Evolutionary conservation across 192 early-diverging fungal species (phyloP), one percentile per base, ranked within the genome.

Genomic region (Gigaspora rosea): DNA sequence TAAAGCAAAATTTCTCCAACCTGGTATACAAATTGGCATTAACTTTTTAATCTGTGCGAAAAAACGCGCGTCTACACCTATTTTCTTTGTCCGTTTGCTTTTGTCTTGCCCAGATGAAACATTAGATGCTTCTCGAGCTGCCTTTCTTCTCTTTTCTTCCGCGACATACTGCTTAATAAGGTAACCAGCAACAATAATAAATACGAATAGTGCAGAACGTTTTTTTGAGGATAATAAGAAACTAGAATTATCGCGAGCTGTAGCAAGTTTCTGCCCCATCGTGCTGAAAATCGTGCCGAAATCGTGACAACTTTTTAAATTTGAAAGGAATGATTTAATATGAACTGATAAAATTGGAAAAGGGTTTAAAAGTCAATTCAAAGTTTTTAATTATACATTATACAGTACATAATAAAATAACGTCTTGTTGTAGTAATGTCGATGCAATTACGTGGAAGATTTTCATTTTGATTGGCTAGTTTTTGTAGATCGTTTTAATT

Each of bases 21-120:
- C 83, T 33, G 89, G 89, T 74, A 90, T 86, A 61, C 87, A 87
- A 52, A 90, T 87, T 20, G 88, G 88, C 35, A 90, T 76, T 27
- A 90, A 36, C 59, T 82, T 84, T 66, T 84, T 84, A 77, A 90
- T 80, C 49, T 89, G 88, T 50, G 84, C 85, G 33, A 89, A 47
- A 78, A 90, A 90, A 48, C 83, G 82, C 15, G 82, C 78, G 73
- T 88, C 87, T 13, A 88, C 87, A 47, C 88, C 88, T 27, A 88
- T 84, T 33, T 79, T 83, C 51, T 78, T 80, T 11, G 8, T 52
- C 20, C 27, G 27, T 66, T 50, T 51, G 47, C 35, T 66, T 54
- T 49, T 76, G 16, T 54, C 75, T 51, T 66, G 75, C 2, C 10
- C 35, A 11, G 13, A 10, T 33, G 52, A 32, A 46, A 35, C 64